Base-by-base conservation (phyloP, 2,329 filamentous ascomycete species). In the Aspergillus glaucus region DNA sequence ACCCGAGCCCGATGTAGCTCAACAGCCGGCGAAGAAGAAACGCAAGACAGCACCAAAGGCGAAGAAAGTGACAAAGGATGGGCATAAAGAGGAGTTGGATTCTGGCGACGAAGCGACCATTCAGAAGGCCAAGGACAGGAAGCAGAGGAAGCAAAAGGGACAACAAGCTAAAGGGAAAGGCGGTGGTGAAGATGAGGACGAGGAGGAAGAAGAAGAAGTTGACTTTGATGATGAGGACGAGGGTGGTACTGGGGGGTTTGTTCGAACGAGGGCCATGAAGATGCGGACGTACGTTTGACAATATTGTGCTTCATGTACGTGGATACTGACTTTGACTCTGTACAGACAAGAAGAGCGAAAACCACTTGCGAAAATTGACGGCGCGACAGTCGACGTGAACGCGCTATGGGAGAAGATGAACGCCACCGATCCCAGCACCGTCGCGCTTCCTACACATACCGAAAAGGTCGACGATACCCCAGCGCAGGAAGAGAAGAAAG, bases 51-150 rank as follows among this genome's bases (percentile, higher is more conserved):
- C 49, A 30, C 59, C 55, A 12, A 62, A 62, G 45, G 49, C 47
- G 32, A 53, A 51, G 21, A 58, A 62, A n/a, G 66, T 66, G 8
- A 12, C 19, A 8, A 15, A 19, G 10, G 9, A 40, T 14, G 37
- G 37, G 5, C 15, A 40, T 21, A 12, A 40, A 10, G 64, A 65
- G 5, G 74, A 72, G 34, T 62, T 80, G 3, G 75, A 79, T 50
- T 80, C 78, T 7, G 79, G 79, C 3, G 79, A 81, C 55, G 79
- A 81, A 56, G 73, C 67, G 6, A 80, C 75, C n/a, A 79, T 81
- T 39, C 66, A 66, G 47, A 77, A 75, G 52, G 72, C 69, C 14
- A 71, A 70, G 49, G 62, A 65, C 45, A 72, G 62, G 55, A 65
- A 61, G 49, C 49, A 61, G 48, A 76, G 71, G 54, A 63, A 63